Percentiles rank a stretch among this genome's conserved stretches.
Conservation (phyloP, 257 asterid genomes). For the Leonotis leonurus region DNA sequence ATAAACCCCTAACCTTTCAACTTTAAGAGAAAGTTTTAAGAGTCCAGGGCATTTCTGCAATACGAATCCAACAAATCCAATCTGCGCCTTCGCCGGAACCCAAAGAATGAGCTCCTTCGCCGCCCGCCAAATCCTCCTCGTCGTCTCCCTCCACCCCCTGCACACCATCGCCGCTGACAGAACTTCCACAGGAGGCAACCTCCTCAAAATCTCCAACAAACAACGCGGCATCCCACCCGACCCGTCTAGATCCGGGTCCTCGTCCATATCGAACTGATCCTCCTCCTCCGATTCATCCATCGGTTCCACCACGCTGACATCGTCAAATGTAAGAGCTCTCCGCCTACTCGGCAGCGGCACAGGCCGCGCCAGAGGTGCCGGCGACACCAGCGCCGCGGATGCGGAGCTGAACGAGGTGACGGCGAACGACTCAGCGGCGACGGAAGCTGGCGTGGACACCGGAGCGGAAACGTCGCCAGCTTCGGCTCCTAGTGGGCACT, state of each 20-base stretch:
- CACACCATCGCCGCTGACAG: slow-evolving; percentile 76
- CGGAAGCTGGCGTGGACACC: slow-evolving; percentile 22
- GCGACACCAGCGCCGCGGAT: slow-evolving; percentile 26
- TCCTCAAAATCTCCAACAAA: slow-evolving; percentile 80
- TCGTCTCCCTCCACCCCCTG: slow-evolving; percentile 74
- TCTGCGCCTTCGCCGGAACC: slow-evolving; percentile 69
- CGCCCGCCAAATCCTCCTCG: slow-evolving; percentile 69
- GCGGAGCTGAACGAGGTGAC: slow-evolving; percentile 19
- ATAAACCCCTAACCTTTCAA: slow-evolving; percentile 68
- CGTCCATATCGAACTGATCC: slow-evolving; percentile 26
- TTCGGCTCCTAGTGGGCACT: slow-evolving; percentile 25
- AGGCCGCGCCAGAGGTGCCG: slow-evolving; percentile 26
- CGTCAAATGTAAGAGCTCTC: slow-evolving; percentile 76
- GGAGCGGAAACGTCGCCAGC: slow-evolving; percentile 21
- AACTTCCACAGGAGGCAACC: slow-evolving; percentile 71
- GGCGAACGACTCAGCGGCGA: slow-evolving; percentile 24
- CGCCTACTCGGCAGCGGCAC: slow-evolving; percentile 37
- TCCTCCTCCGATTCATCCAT: slow-evolving; percentile 35
- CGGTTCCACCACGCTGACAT: slow-evolving; percentile 41
- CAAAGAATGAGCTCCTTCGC: slow-evolving; percentile 82
- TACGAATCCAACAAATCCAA: slow-evolving; percentile 82
- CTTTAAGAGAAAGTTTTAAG: slow-evolving; percentile 53
- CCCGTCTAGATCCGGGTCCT: slow-evolving; percentile 39
- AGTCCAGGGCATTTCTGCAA: slow-evolving; percentile 82
- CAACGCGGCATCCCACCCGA: slow-evolving; percentile 52